Conservation (phyloP, 805 yeast genomes). For the Metschnikowia aberdeeniae region DNA sequence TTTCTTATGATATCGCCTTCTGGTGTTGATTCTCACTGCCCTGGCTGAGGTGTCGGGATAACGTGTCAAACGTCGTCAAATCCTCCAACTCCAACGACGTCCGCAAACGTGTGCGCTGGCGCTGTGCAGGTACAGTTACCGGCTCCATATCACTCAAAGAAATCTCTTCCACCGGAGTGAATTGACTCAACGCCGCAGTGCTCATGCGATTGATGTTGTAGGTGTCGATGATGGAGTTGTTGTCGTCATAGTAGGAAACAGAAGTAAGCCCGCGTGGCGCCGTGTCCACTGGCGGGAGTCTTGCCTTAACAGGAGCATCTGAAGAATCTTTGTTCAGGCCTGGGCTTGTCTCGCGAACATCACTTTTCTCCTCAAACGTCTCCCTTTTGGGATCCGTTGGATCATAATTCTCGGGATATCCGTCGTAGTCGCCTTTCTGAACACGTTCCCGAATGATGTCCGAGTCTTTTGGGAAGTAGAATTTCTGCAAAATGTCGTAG, state of each 20-base stretch:
- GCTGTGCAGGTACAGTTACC: conserved; percentile 10
- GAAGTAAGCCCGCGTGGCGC: conserved; percentile 24
- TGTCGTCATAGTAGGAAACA: conserved; percentile 32
- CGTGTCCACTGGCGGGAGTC: background rate
- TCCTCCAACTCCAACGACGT: conserved; percentile 38
- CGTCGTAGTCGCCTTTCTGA: conserved; percentile 59
- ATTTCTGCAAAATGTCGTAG: conserved; percentile 50
- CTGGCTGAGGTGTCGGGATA: conserved; percentile 10
- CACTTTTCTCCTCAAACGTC: conserved; percentile 13
- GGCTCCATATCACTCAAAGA: conserved; percentile 37
- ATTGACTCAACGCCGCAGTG: conserved; percentile 30
- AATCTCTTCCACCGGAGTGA: conserved; percentile 47
- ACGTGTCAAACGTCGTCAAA: conserved; percentile 30
- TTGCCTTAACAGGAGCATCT: background rate
- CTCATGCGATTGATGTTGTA: conserved; percentile 26
- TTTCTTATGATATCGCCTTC: background rate
- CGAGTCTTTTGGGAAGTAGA: conserved; percentile 59
- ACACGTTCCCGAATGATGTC: conserved; percentile 75
- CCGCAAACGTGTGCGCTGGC: conserved; percentile 22
- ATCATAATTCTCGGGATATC: conserved; percentile 65
- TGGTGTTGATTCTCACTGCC: background rate
- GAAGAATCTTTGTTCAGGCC: background rate
- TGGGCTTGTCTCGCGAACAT: background rate
- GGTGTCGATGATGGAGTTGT: conserved; percentile 30
- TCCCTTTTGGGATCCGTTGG: conserved; percentile 74